Evolutionary conservation across 2,329 filamentous ascomycete species (phyloP).

Genomic region (Sclerotinia trifoliorum): DNA sequence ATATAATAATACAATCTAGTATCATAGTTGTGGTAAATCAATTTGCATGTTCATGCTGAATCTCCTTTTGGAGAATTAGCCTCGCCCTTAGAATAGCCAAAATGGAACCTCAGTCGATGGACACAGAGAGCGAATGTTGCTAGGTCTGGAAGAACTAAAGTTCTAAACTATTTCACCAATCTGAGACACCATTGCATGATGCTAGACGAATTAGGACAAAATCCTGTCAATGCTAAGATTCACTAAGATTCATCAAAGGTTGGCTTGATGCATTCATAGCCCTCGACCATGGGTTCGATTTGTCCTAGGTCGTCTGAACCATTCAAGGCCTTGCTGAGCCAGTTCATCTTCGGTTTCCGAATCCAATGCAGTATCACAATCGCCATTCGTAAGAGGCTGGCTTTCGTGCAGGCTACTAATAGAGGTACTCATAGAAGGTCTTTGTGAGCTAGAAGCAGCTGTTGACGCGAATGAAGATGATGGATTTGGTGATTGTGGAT

Average conservation of each 20-base stretch:
- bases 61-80: neutral
- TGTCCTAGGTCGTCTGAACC: neutral
- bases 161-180: neutral
- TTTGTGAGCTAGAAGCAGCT: conserved; percentile 32
- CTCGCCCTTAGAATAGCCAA: neutral
- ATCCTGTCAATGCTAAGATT: neutral
- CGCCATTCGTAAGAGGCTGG: conserved; percentile 27
- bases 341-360: neutral
- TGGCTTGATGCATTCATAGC: neutral
- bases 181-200: neutral
- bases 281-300: neutral
- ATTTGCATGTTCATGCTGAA: conserved; percentile 22
- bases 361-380: conserved; percentile 33
- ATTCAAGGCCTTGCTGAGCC: neutral
- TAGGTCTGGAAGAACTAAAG: neutral
- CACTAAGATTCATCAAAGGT: neutral
- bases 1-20: conserved; percentile 29
- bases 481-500: conserved; percentile 75
- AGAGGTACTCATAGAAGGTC: conserved; percentile 34
- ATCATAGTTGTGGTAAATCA: conserved; percentile 27
- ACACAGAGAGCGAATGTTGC: neutral
- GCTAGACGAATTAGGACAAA: neutral
- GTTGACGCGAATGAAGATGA: conserved; percentile 69
- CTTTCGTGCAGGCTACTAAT: conserved; percentile 33
- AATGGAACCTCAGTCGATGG: neutral